Evolutionary conservation across 73 alveolate genomes (phyloP).

Genomic region (Tetrahymena elliotti): DNA sequence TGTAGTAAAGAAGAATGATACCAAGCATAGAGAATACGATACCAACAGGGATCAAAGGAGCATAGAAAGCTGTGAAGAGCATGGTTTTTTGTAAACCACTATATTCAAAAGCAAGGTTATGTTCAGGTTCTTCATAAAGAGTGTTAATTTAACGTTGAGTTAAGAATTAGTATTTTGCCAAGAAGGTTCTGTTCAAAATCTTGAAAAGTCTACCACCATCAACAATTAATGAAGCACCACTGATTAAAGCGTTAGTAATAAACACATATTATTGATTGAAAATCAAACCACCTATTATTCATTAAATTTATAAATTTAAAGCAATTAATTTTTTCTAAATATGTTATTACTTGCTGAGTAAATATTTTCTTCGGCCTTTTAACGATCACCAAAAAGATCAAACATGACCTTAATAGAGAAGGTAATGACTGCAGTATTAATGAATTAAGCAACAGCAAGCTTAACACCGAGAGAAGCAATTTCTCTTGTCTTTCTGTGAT

Average conservation of each 20-base stretch:
- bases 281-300: not conserved
- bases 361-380: not conserved
- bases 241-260: not conserved
- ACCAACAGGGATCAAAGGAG: not conserved
- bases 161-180: not conserved
- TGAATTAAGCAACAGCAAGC: not conserved
- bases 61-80: not conserved
- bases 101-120: not conserved
- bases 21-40: not conserved
- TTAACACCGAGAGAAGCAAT: not conserved
- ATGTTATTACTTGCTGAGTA: not conserved
- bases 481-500: not conserved
- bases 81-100: not conserved
- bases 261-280: not conserved
- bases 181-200: not conserved
- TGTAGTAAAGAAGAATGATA: not conserved
- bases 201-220: not conserved
- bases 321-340: not conserved
- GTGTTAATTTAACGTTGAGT: not conserved
- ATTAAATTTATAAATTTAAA: not conserved
- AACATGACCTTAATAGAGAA: not conserved
- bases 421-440: not conserved
- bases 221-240: not conserved
- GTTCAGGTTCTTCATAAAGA: not conserved
- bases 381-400: not conserved